Evolutionary conservation across 1,284 basidiomycete genomes (phyloP).

Genomic region (Butyriboletus appendiculatus): DNA sequence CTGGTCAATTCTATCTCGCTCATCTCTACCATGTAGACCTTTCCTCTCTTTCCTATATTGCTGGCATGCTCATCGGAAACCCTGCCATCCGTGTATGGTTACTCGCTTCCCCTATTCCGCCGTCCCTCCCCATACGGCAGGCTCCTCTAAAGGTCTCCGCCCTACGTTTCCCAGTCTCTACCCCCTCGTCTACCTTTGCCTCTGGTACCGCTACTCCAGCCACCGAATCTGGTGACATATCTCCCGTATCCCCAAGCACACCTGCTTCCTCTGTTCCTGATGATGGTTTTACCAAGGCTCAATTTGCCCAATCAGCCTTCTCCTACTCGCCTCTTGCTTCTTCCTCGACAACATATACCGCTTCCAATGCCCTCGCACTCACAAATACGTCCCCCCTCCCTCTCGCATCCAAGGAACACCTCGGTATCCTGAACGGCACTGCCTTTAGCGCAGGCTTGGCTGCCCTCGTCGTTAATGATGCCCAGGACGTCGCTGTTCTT

Average conservation of each 20-base stretch:
- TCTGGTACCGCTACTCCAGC: slow-evolving; percentile 25
- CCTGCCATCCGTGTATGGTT: slow-evolving; percentile 72
- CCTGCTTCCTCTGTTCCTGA: slow-evolving; percentile 31
- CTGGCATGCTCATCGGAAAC: slow-evolving; percentile 76
- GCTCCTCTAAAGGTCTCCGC: slow-evolving; percentile 3
- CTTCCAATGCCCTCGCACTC: slow-evolving; percentile 64
- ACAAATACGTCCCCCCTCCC: slow-evolving; percentile 68
- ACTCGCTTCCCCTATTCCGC: slow-evolving; percentile 9
- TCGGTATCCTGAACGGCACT: slow-evolving; percentile 82
- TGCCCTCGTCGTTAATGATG: slow-evolving; percentile 68
- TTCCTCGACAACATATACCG: slow-evolving; percentile 40
- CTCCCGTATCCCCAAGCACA: slow-evolving; percentile 29
- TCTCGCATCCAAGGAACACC: slow-evolving; percentile 80
- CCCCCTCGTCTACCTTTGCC: slow-evolving; percentile 4
- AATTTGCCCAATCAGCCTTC: not conserved
- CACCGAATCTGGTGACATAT: slow-evolving; percentile 14
- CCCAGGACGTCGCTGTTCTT: slow-evolving; percentile 70
- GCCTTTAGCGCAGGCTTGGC: slow-evolving; percentile 75
- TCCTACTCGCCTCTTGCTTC: not conserved
- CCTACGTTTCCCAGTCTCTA: slow-evolving; percentile 16
- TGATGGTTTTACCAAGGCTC: slow-evolving; percentile 23
- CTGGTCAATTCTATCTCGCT: not conserved
- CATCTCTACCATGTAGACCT: slow-evolving; percentile 51
- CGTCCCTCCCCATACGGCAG: not conserved
- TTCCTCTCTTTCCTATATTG: slow-evolving; percentile 83